These are phyloP conservation scores for Taiozyma sp. DNA, from an alignment of 1,139 yeast species.

Conservation along the genomic window DNA sequence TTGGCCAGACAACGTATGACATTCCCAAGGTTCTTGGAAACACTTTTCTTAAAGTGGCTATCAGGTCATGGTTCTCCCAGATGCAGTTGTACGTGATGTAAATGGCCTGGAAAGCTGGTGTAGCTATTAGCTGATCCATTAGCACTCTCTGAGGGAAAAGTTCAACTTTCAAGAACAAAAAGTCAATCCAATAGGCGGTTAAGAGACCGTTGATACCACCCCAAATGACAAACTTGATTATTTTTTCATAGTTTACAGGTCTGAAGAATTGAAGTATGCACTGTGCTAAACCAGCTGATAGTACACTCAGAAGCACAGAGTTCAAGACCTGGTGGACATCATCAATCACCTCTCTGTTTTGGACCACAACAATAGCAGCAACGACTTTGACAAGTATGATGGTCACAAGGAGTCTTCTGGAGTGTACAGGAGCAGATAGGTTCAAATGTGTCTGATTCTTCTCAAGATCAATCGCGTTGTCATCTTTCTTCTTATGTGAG, in stretches of 20 bases:
- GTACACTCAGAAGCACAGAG: slow-evolving; percentile 41
- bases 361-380: slow-evolving; percentile 8
- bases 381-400: slow-evolving; percentile 4
- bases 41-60: slow-evolving; percentile 25
- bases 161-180: slow-evolving; percentile 37
- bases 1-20: slow-evolving; percentile 58
- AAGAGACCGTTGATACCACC: slow-evolving; percentile 57
- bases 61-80: slow-evolving; percentile 44
- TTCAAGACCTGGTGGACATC: slow-evolving; percentile 28
- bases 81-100: slow-evolving; percentile 45
- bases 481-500: slow-evolving; percentile 1
- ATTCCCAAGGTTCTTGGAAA: slow-evolving; percentile 46
- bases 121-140: slow-evolving; percentile 52
- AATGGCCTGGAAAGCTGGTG: slow-evolving; percentile 48
- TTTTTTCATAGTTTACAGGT: slow-evolving; percentile 36
- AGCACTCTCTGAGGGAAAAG: slow-evolving; percentile 36
- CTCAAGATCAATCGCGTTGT: slow-evolving; percentile 10
- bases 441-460: slow-evolving; percentile 9
- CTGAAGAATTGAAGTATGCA: slow-evolving; percentile 46
- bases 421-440: neutral
- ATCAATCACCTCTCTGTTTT: slow-evolving; percentile 20
- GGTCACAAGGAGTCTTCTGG: slow-evolving; percentile 6
- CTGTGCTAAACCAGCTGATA: slow-evolving; percentile 56
- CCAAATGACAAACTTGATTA: slow-evolving; percentile 53
- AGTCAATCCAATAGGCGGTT: slow-evolving; percentile 54